Percentiles rank a stretch among this genome's conserved stretches.
Conservation (phyloP, 2,329 filamentous ascomycete species). For the Claviceps arundinis region DNA sequence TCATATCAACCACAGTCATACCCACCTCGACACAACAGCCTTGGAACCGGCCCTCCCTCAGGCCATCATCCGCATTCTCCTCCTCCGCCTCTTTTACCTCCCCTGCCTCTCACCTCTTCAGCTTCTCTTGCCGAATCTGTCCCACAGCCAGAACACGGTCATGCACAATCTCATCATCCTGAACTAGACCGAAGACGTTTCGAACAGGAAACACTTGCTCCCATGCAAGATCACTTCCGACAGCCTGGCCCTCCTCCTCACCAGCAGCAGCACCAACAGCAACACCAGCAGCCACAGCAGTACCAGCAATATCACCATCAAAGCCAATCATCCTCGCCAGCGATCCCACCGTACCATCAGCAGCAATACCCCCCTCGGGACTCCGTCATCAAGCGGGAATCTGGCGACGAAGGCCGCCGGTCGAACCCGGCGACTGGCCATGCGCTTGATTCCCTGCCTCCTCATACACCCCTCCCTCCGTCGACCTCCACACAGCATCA, state of each 20-base stretch:
- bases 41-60: slow-evolving; percentile 14
- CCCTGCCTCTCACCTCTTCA: neutral
- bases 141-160: slow-evolving; percentile 17
- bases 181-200: slow-evolving; percentile 42
- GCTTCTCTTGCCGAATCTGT: slow-evolving; percentile 10
- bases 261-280: slow-evolving; percentile 10
- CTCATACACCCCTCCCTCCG: slow-evolving; percentile 19
- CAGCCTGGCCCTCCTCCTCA: slow-evolving; percentile 12
- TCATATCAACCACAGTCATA: slow-evolving; percentile 30
- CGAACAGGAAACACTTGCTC: slow-evolving; percentile 41
- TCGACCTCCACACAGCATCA: slow-evolving; percentile 14
- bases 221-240: slow-evolving; percentile 39
- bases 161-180: slow-evolving; percentile 20
- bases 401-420: slow-evolving; percentile 36
- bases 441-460: slow-evolving; percentile 21
- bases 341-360: slow-evolving; percentile 29
- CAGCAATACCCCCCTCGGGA: slow-evolving; percentile 34
- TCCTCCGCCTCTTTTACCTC: neutral
- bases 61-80: neutral
- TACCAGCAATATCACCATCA: slow-evolving; percentile 10
- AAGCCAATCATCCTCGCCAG: slow-evolving; percentile 26
- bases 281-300: slow-evolving; percentile 7
- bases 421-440: slow-evolving; percentile 37
- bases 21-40: slow-evolving; percentile 20
- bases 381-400: slow-evolving; percentile 43